phyloP scores from a whole-genome alignment of 257 asterid species.

The Gentiana dahurica region DNA sequence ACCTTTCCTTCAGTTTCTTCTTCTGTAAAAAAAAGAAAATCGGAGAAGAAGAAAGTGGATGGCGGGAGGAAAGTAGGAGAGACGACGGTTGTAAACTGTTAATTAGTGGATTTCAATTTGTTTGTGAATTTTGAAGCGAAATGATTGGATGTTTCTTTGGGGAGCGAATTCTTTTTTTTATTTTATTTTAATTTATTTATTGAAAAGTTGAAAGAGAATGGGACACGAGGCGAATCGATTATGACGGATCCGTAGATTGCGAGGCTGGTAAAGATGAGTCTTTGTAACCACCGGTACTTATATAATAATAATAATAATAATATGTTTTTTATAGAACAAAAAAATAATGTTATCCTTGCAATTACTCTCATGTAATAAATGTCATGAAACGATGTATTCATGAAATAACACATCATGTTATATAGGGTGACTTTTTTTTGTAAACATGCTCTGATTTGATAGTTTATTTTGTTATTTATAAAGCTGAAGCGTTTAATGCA shows the following conservation, averaged over 20 bases:
- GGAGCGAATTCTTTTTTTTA: slow-evolving; percentile 13
- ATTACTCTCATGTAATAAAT: too few species aligned
- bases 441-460: too few species aligned
- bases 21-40: slow-evolving; percentile 10
- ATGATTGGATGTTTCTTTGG: slow-evolving; percentile 1
- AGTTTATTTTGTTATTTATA: too few species aligned
- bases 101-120: neutral
- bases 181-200: too few species aligned
- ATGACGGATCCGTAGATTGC: slow-evolving; percentile 41
- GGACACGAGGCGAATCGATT: slow-evolving; percentile 54
- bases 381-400: too few species aligned
- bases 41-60: slow-evolving; percentile 10
- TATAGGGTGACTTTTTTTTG: too few species aligned
- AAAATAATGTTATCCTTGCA: too few species aligned
- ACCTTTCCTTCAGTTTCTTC: neutral
- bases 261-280: slow-evolving; percentile 20
- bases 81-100: slow-evolving; percentile 32
- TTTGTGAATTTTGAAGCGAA: neutral
- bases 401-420: too few species aligned
- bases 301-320: neutral
- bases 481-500: too few species aligned
- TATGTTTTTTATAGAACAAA: too few species aligned
- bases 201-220: slow-evolving; percentile 3
- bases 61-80: slow-evolving; percentile 1
- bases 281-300: slow-evolving; percentile 7